Percentiles rank a stretch among this genome's conserved stretches.
These are phyloP conservation scores for Cicer pinnatifidum DNA, from an alignment of 306 rosid genomes.

Conservation along the genomic window DNA sequence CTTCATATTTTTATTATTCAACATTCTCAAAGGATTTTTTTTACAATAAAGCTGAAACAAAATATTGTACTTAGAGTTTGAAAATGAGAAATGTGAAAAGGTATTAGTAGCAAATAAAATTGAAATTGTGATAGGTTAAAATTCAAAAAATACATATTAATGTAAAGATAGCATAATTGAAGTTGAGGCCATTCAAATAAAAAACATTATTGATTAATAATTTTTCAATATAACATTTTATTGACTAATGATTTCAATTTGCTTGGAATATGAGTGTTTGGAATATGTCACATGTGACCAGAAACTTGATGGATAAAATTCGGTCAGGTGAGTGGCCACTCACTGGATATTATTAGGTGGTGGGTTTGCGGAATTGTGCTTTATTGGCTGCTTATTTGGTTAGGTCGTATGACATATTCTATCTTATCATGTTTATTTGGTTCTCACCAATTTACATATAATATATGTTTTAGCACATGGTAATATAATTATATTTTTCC, in stretches of 20 bases:
- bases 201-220: too few species aligned
- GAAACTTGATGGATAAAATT: constrained; percentile 40
- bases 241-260: too few species aligned
- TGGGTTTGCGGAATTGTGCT: constrained; percentile 7
- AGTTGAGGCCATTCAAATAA: too few species aligned
- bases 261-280: neutral
- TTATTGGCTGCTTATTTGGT: constrained; percentile 8
- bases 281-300: constrained; percentile 36
- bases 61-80: too few species aligned
- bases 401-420: constrained; percentile 36
- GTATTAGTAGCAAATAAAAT: too few species aligned
- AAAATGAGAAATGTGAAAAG: too few species aligned
- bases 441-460: neutral
- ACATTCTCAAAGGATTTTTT: too few species aligned
- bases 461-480: neutral
- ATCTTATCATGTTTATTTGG: constrained; percentile 30
- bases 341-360: neutral
- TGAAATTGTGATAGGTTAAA: too few species aligned
- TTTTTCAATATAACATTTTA: too few species aligned
- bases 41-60: too few species aligned
- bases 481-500: neutral
- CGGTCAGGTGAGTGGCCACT: constrained; percentile 41
- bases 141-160: too few species aligned
- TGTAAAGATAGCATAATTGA: too few species aligned
- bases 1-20: neutral